A percentile compares a stretch with the other conserved stretches of the same genome.
Evolutionary conservation across 2,329 filamentous ascomycete species (phyloP).

Genomic region (Fusarium acutatum): DNA sequence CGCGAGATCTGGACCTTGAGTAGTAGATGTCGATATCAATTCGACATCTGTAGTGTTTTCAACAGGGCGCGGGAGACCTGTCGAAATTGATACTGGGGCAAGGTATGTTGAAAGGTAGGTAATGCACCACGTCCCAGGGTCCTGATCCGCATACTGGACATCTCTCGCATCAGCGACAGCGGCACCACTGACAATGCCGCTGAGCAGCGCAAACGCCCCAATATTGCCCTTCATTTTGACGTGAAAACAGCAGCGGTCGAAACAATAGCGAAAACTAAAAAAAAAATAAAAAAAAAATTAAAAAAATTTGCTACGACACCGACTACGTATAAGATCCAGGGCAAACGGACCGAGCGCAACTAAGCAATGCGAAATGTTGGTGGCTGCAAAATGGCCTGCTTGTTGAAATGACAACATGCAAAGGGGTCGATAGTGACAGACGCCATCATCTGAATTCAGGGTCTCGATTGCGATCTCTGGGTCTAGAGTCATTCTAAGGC

Average conservation of each 20-base stretch:
- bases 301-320: too few relatives aligned
- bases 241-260: background rate
- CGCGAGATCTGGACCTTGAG: background rate
- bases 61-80: background rate
- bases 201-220: background rate
- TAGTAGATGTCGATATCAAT: background rate
- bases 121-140: background rate
- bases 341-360: background rate
- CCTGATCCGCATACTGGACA: background rate
- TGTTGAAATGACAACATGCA: background rate
- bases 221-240: background rate
- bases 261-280: accelerated
- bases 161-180: background rate
- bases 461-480: background rate
- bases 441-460: background rate
- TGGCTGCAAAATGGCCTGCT: background rate
- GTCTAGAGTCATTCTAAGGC: background rate
- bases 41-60: background rate
- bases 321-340: background rate
- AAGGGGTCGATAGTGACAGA: background rate
- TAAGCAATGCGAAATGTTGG: background rate
- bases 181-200: background rate
- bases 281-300: too few relatives aligned
- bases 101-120: background rate
- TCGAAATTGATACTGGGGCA: background rate